Conservation (phyloP, 345 rosid genomes). For the Acer yangbiense region DNA sequence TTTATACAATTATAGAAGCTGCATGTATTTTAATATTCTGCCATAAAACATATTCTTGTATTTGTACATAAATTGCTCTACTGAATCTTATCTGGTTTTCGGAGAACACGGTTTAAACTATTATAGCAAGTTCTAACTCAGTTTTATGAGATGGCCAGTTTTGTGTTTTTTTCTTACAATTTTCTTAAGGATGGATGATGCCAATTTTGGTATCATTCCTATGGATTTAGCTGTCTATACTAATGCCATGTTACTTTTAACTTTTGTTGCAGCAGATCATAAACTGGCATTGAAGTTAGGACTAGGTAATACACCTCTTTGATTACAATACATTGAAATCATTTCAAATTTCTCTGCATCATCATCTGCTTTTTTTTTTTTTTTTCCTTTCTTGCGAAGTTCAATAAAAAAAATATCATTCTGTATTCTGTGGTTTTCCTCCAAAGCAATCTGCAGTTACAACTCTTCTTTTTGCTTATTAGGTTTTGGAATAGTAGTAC, state of each 20-base stretch:
- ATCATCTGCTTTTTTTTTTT: not conserved
- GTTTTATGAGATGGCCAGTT: not conserved
- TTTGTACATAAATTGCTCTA: no score
- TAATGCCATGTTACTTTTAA: not conserved
- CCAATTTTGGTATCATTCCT: no score
- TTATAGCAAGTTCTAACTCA: no score
- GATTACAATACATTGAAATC: not conserved
- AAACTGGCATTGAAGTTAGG: not conserved
- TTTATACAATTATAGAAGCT: not conserved
- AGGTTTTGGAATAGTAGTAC: constrained; percentile 33
- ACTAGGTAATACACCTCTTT: not conserved
- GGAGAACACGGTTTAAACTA: no score
- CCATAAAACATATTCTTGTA: no score
- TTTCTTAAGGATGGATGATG: no score
- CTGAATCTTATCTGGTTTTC: no score
- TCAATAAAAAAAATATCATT: not conserved
- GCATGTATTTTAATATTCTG: no score
- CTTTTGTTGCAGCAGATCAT: not conserved
- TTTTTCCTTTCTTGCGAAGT: not conserved
- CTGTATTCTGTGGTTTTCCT: not conserved
- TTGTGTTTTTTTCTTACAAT: no score
- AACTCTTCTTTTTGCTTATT: not conserved
- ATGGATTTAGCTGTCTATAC: not conserved
- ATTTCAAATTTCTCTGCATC: not conserved
- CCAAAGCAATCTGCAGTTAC: not conserved